Evolutionary conservation across 176 grass and related monocot genomes (phyloP), one percentile per base, ranked within the genome.

Genomic region (Chloris gayana): DNA sequence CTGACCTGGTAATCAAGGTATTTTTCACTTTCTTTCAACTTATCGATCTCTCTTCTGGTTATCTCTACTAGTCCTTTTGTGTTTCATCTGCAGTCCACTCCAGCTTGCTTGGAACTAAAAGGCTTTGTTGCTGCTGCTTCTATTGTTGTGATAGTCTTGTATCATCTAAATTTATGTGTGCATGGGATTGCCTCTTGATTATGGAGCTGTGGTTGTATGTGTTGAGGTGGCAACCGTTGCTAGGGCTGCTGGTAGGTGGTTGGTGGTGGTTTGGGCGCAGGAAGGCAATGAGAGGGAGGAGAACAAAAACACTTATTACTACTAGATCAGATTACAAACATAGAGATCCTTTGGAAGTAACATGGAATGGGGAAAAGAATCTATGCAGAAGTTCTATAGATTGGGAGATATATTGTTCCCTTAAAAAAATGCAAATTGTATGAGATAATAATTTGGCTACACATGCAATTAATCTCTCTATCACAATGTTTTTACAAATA

Each of bases 1-100:
- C 90, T 67, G 96, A 99, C 86, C 80, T 99, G 84, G 46, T 99
- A 76, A 82, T 99, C 37, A 99, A 99, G 96, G 96, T 99, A 93
- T 76, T 26, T 29, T 78, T 80, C 61, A 45, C 64, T 77, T 51
- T 46, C 54, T 57, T 57, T 24, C 54, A 57, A 57, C 54, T 24
- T 24, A n/a, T 57, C 54, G 2, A 24, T 57, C 54, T 57, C 1
- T 57, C 22, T 22, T 21, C 7, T 10, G 22, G 5, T 57, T 57
- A 4, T 19, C 50, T 57, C 24, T 57, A 22, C n/a, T 54, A 54
- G 22, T 57, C 18, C 18, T 21, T 53, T 17, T 53, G 50, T 4
- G 50, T 53, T 19, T 53, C 15, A 53, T 21, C 18, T 53, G 5
- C 24, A 57, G 53, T 57, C 22, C 24, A 53, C 53, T 22, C 53